Conservation (phyloP, 352 stramenopile species). For the Peronosclerospora sorghi region DNA sequence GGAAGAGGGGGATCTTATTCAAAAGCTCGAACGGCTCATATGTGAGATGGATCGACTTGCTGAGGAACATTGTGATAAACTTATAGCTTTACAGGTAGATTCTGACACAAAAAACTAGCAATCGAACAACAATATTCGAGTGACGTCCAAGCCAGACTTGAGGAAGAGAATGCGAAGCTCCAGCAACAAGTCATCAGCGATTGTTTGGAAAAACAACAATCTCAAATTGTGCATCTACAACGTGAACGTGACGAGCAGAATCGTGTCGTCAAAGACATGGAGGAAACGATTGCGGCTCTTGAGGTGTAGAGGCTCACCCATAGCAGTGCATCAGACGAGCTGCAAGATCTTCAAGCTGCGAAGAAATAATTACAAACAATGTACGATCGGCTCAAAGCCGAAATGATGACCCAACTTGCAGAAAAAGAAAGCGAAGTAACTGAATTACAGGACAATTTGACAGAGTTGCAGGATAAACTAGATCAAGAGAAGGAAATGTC, state of each 20-base stretch:
- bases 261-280: slow-evolving; percentile 25
- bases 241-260: slow-evolving; percentile 42
- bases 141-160: slow-evolving; percentile 13
- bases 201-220: too few relatives aligned
- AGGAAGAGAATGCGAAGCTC: slow-evolving; percentile 19
- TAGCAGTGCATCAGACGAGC: slow-evolving; percentile 6
- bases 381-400: slow-evolving; percentile 30
- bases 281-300: slow-evolving; percentile 24
- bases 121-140: slow-evolving; percentile 14
- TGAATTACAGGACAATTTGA: slow-evolving; percentile 40
- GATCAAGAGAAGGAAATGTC: slow-evolving; percentile 42
- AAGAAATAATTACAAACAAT: slow-evolving; percentile 22
- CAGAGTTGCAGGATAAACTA: slow-evolving; percentile 48
- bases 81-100: slow-evolving; percentile 26
- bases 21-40: slow-evolving; percentile 34
- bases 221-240: slow-evolving; percentile 26
- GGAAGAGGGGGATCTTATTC: slow-evolving; percentile 20
- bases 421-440: slow-evolving; percentile 22
- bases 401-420: slow-evolving; percentile 16
- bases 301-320: slow-evolving; percentile 22
- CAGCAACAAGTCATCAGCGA: slow-evolving; percentile 17
- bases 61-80: slow-evolving; percentile 32
- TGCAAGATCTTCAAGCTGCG: slow-evolving; percentile 11
- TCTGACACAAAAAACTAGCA: slow-evolving; percentile 22
- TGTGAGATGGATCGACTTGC: slow-evolving; percentile 28